Evolutionary conservation across 331 rosid species (phyloP).

Genomic region (Quercus phellos): DNA sequence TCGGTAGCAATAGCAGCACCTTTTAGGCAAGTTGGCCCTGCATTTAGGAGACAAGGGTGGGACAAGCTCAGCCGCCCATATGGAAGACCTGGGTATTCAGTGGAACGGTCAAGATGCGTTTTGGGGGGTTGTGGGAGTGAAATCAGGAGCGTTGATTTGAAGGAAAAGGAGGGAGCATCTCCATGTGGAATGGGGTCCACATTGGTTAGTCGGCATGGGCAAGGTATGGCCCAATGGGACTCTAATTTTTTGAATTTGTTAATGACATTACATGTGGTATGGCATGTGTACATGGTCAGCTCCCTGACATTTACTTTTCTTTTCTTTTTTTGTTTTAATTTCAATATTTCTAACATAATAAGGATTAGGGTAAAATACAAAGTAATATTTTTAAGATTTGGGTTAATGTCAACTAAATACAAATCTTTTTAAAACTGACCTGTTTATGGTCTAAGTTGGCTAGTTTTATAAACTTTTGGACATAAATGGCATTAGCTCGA

Average conservation of each 20-base stretch:
- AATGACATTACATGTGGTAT: conserved; percentile 8
- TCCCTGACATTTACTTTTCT: neutral
- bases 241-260: conserved; percentile 8
- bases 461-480: too few relatives aligned
- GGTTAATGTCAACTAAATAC: too few relatives aligned
- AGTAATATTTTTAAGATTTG: too few relatives aligned
- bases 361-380: too few relatives aligned
- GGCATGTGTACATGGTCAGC: conserved; percentile 6
- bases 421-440: too few relatives aligned
- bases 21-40: conserved; percentile 56
- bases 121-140: conserved; percentile 27
- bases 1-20: conserved; percentile 78
- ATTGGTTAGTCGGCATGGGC: conserved; percentile 30
- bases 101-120: conserved; percentile 48
- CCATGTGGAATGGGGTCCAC: conserved; percentile 63
- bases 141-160: conserved; percentile 46
- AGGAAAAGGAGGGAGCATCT: conserved; percentile 36
- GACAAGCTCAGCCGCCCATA: conserved; percentile 65
- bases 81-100: conserved; percentile 25
- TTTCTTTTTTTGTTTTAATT: too few relatives aligned
- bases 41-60: conserved; percentile 58
- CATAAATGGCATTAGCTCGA: too few relatives aligned
- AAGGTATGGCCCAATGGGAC: conserved; percentile 41
- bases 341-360: neutral
- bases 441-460: too few relatives aligned